Percentiles rank a stretch among this genome's conserved stretches.
These are phyloP conservation scores for Collybiopsis confluens DNA, from an alignment of 768 basidiomycete species.

Conservation along the genomic window DNA sequence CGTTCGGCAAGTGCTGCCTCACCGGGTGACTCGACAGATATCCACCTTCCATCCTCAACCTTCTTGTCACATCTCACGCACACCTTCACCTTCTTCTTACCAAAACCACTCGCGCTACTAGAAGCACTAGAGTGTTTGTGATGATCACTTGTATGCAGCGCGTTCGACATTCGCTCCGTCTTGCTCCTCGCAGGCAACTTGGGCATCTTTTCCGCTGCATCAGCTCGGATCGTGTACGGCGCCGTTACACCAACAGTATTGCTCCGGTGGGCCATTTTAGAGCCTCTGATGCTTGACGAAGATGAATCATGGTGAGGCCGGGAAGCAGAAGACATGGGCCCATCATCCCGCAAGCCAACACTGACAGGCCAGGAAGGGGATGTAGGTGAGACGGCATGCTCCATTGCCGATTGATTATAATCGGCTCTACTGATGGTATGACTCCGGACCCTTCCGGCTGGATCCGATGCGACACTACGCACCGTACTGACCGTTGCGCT, in stretches of 20 bases:
- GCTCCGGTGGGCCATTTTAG: conserved; percentile 32
- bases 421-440: conserved; percentile 16
- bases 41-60: conserved; percentile 82
- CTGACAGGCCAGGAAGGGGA: background rate
- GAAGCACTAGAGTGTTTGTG: conserved; percentile 18
- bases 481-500: background rate
- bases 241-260: conserved; percentile 47
- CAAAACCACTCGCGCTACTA: conserved; percentile 14
- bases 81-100: conserved; percentile 28
- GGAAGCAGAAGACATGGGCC: background rate
- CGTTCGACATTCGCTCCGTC: conserved; percentile 28
- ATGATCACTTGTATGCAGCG: conserved; percentile 10
- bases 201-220: conserved; percentile 38
- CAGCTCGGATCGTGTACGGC: conserved; percentile 14
- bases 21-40: conserved; percentile 57
- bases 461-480: background rate
- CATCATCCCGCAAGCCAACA: conserved; percentile 1
- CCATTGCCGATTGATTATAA: conserved; percentile 26
- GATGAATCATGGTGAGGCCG: background rate
- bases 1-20: conserved; percentile 28
- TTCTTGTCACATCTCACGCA: conserved; percentile 68
- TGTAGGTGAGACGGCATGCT: conserved; percentile 25
- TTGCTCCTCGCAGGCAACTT: conserved; percentile 56
- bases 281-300: background rate
- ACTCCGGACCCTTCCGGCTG: conserved; percentile 15